These are phyloP conservation scores for Rhizopus delemar DNA, from an alignment of 371 early-diverging fungal genomes.

Conservation along the genomic window DNA sequence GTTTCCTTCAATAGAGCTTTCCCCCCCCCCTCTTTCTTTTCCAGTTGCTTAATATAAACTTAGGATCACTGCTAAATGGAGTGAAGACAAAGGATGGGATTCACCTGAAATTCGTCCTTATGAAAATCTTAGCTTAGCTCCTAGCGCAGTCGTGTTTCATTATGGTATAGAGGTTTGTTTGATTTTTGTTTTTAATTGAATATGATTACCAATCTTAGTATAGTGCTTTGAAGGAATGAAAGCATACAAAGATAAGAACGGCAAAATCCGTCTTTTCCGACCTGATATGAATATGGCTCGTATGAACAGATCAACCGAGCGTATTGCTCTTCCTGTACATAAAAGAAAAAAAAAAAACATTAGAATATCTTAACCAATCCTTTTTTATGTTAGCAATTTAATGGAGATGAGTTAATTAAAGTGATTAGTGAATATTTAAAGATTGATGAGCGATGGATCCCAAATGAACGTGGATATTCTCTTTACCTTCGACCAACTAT, in stretches of 20 bases:
- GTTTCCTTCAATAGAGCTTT: not conserved
- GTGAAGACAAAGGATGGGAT: conserved; percentile 76
- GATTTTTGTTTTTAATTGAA: not conserved
- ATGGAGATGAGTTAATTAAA: conserved; percentile 79
- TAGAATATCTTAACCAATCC: too few species aligned
- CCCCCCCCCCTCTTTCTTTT: too few species aligned
- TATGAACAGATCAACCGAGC: conserved; percentile 68
- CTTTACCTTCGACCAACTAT: conserved; percentile 94
- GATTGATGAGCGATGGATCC: conserved; percentile 88
- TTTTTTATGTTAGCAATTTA: conserved; percentile 62
- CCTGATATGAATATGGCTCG: conserved; percentile 93
- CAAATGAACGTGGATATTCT: conserved; percentile 89
- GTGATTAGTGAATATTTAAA: conserved; percentile 83
- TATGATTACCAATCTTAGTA: not conserved
- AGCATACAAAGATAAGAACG: conserved; percentile 84
- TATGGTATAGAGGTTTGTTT: conserved; percentile 74
- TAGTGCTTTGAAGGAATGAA: conserved; percentile 93
- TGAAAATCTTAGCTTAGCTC: conserved; percentile 78
- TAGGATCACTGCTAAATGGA: conserved; percentile 76
- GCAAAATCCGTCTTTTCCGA: conserved; percentile 83
- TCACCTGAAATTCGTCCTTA: conserved; percentile 79
- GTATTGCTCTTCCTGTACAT: conserved; percentile 81
- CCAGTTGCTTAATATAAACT: too few species aligned
- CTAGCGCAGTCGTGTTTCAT: conserved; percentile 92
- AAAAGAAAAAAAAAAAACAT: too few species aligned